Conservation (phyloP, 148 eudicot genomes). For the Nepenthes gracilis region DNA sequence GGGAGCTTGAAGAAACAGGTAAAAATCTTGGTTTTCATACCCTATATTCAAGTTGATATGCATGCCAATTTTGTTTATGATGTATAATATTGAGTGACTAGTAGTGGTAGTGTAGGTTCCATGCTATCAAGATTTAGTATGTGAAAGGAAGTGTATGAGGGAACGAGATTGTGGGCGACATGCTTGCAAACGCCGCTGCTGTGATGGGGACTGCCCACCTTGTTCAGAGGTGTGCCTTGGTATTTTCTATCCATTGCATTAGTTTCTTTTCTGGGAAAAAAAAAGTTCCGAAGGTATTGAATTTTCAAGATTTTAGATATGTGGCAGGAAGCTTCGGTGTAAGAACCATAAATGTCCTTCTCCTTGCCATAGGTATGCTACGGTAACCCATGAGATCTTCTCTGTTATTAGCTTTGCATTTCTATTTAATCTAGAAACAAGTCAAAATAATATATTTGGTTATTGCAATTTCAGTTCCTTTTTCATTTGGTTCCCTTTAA, state of each 20-base stretch:
- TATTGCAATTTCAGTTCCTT: too few relatives aligned
- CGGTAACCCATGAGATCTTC: too few relatives aligned
- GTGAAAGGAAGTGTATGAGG: slow-evolving; percentile 86
- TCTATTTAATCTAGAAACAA: too few relatives aligned
- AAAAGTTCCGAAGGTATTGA: slow-evolving; percentile 4
- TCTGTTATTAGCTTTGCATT: too few relatives aligned
- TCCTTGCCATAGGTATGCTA: slow-evolving; percentile 84
- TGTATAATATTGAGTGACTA: slow-evolving; percentile 9
- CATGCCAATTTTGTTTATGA: background rate
- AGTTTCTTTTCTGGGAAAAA: background rate
- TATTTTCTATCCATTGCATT: background rate
- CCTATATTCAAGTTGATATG: slow-evolving; percentile 1
- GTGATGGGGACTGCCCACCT: slow-evolving; percentile 94
- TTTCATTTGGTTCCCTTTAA: too few relatives aligned
- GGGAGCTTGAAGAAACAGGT: slow-evolving; percentile 96
- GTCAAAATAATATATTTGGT: too few relatives aligned
- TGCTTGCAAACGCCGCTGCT: slow-evolving; percentile 94
- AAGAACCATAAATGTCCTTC: slow-evolving; percentile 93
- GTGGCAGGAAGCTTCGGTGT: slow-evolving; percentile 92
- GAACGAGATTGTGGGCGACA: slow-evolving; percentile 94
- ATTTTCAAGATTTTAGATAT: slow-evolving; percentile 38
- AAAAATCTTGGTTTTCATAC: slow-evolving; percentile 4
- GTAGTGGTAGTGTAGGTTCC: slow-evolving; percentile 74
- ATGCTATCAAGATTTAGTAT: slow-evolving; percentile 87
- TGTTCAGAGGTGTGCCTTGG: slow-evolving; percentile 65